A percentile compares a stretch with the other conserved stretches of the same genome.
Evolutionary conservation across 371 early-diverging fungal species (phyloP).

Genomic region (Mortierella sp.): DNA sequence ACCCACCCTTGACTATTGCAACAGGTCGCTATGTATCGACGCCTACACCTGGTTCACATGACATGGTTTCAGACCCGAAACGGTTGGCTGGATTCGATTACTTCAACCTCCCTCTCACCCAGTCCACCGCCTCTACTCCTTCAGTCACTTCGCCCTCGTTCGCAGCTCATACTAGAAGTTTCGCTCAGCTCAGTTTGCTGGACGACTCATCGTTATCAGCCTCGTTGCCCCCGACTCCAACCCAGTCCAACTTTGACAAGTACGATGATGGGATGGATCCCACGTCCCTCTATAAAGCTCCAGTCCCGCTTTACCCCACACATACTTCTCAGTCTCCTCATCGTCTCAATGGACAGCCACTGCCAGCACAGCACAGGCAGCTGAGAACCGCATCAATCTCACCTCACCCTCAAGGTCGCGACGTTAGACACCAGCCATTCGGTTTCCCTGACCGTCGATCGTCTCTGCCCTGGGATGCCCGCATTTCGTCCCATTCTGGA

Average conservation of each 20-base stretch:
- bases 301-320: neutral
- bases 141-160: slow-evolving; percentile 25
- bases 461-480: slow-evolving; percentile 26
- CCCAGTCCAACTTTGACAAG: slow-evolving; percentile 17
- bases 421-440: slow-evolving; percentile 2
- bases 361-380: neutral
- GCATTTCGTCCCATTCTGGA: slow-evolving; percentile 5
- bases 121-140: slow-evolving; percentile 17
- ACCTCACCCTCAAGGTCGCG: slow-evolving; percentile 2
- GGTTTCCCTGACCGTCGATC: slow-evolving; percentile 25
- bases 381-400: neutral
- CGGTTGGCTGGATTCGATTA: slow-evolving; percentile 15
- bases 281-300: slow-evolving; percentile 11
- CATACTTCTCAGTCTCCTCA: neutral
- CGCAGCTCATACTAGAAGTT: neutral
- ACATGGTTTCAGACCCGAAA: slow-evolving; percentile 2
- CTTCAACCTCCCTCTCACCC: slow-evolving; percentile 22
- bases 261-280: neutral
- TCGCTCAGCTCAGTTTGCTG: slow-evolving; percentile 8
- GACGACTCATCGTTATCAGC: slow-evolving; percentile 22
- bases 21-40: neutral
- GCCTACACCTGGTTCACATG: neutral
- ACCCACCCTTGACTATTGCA: neutral
- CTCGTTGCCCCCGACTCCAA: slow-evolving; percentile 33
- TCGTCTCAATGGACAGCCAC: neutral